phyloP scores from a whole-genome alignment of 768 basidiomycete genomes.

The Naganishia antarctica region DNA sequence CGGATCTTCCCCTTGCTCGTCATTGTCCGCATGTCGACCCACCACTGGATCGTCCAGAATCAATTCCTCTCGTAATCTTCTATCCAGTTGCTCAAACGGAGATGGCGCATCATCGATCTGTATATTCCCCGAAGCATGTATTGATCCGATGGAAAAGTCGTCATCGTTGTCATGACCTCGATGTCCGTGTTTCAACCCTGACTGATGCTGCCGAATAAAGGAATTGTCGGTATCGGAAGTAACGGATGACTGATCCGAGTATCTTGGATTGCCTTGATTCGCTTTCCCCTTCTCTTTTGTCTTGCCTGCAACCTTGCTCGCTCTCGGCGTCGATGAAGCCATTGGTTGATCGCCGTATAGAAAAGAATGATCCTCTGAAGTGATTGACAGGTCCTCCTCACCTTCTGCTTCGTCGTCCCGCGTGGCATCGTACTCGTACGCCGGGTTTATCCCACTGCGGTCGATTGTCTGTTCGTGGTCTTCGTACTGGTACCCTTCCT shows the following conservation, averaged over 20 bases:
- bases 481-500: conserved; percentile 24
- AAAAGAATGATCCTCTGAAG: conserved; percentile 64
- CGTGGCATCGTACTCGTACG: not conserved
- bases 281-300: not conserved
- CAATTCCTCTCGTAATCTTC: conserved; percentile 8
- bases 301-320: not conserved
- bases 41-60: too few species aligned
- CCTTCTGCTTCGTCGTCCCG: conserved; percentile 11
- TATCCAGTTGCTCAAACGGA: conserved; percentile 12
- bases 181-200: not conserved
- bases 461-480: conserved; percentile 30
- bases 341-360: conserved; percentile 63
- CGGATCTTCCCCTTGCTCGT: not conserved
- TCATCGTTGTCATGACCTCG: not conserved
- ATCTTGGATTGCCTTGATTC: conserved; percentile 5
- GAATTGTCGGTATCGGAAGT: not conserved
- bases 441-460: conserved; percentile 12
- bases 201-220: not conserved
- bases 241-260: conserved; percentile 6
- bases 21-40: not conserved
- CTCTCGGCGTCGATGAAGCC: conserved; percentile 66
- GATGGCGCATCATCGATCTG: conserved; percentile 16
- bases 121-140: conserved; percentile 1
- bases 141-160: not conserved
- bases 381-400: conserved; percentile 38